Percentiles rank a stretch among this genome's conserved stretches.
These are phyloP conservation scores for Coprinellus aureogranulatus DNA, from an alignment of 768 basidiomycete genomes.

Conservation along the genomic window DNA sequence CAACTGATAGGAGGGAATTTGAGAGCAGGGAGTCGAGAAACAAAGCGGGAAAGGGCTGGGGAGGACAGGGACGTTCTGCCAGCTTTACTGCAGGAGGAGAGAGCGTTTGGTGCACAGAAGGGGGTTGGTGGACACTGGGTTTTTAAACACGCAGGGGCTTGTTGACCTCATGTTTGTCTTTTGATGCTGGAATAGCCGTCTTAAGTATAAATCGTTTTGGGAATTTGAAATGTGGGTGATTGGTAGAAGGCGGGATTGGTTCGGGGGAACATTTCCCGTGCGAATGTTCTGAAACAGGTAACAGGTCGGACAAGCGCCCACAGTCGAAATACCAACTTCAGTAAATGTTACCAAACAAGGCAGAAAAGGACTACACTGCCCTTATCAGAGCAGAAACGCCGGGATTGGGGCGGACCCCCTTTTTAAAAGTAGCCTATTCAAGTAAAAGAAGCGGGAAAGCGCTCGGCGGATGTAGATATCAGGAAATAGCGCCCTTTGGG, in stretches of 20 bases:
- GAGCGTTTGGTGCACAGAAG: background rate
- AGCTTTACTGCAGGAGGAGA: background rate
- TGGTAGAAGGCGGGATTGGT: constrained; percentile 9
- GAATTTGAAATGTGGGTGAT: constrained; percentile 5
- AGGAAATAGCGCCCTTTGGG: background rate
- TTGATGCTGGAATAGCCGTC: background rate
- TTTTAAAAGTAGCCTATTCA: background rate
- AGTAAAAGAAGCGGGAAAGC: background rate
- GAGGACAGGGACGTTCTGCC: background rate
- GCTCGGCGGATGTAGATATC: background rate
- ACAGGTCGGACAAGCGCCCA: background rate
- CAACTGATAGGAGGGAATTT: background rate
- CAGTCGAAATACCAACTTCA: background rate
- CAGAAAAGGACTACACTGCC: background rate
- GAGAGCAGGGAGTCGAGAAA: background rate
- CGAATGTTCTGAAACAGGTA: background rate
- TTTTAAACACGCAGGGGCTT: too few species aligned
- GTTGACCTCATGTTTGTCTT: background rate
- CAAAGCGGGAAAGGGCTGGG: background rate
- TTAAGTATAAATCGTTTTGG: background rate
- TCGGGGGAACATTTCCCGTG: constrained; percentile 1
- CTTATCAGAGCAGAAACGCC: background rate
- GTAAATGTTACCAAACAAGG: background rate
- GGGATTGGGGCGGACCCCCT: constrained; percentile 15
- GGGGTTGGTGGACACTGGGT: background rate